A percentile compares a stretch with the other conserved stretches of the same genome.
Evolutionary conservation across 441 rosid species (phyloP).

Genomic region (Metrosideros polymorpha): DNA sequence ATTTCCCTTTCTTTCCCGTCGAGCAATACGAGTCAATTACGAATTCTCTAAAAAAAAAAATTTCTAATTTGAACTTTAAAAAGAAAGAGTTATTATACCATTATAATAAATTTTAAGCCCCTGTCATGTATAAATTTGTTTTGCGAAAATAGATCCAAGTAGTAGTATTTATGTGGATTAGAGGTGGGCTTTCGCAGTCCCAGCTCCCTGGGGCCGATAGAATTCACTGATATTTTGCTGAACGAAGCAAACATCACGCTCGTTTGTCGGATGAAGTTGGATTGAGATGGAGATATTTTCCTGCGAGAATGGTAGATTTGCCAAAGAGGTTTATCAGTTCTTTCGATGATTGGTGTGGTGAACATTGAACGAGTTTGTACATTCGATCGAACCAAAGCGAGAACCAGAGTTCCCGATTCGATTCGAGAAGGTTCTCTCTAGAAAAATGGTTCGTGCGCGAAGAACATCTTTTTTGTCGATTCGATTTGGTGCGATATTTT

Average conservation of each 20-base stretch:
- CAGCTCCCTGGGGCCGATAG: rapidly evolving
- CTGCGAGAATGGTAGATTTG: neutral
- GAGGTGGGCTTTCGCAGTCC: neutral
- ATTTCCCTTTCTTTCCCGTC: neutral
- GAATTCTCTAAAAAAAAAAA: too few species aligned
- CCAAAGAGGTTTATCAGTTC: neutral
- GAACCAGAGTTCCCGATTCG: neutral
- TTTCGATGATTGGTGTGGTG: neutral
- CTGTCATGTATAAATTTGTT: too few species aligned
- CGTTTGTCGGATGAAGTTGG: neutral
- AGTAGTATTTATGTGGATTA: too few species aligned
- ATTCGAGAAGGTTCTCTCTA: neutral
- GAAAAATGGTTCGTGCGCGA: neutral
- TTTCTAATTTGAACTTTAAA: too few species aligned
- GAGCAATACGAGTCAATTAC: neutral
- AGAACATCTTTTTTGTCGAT: neutral
- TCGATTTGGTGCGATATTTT: neutral
- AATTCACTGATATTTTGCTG: too few species aligned
- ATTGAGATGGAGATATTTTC: neutral
- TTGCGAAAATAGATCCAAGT: neutral
- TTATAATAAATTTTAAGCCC: too few species aligned
- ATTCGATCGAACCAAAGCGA: neutral
- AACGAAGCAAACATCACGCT: neutral
- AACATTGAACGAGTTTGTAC: neutral
- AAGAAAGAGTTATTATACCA: too few species aligned